Evolutionary conservation across 768 basidiomycete species (phyloP).

Genomic region (Mycena haematopus): DNA sequence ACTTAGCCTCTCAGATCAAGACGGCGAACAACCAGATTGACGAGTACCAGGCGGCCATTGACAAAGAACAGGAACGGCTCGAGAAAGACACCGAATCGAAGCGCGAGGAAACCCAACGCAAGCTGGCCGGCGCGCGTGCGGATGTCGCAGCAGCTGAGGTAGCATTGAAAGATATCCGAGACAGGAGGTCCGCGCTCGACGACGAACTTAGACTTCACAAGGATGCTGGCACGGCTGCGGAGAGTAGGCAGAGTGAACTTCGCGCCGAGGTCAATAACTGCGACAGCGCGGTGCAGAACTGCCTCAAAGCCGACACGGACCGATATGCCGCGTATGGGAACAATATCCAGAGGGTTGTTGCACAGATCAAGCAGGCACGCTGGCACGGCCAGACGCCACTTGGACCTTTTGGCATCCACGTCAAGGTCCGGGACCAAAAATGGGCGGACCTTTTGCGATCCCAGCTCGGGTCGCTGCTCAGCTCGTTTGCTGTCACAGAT

Average conservation of each 20-base stretch:
- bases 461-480: conserved; percentile 64
- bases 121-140: conserved; percentile 54
- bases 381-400: conserved; percentile 76
- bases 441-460: conserved; percentile 74
- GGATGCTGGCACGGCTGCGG: conserved; percentile 44
- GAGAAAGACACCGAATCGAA: conserved; percentile 65
- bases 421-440: conserved; percentile 71
- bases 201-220: conserved; percentile 39
- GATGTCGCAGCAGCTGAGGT: conserved; percentile 47
- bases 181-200: conserved; percentile 41
- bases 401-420: conserved; percentile 81
- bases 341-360: conserved; percentile 64
- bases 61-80: conserved; percentile 58
- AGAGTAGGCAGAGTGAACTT: conserved; percentile 40
- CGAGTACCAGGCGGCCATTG: conserved; percentile 55
- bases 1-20: conserved; percentile 51
- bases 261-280: conserved; percentile 51
- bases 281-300: conserved; percentile 56
- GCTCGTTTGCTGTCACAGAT: conserved; percentile 78
- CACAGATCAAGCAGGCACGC: conserved; percentile 51
- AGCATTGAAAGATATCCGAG: conserved; percentile 27
- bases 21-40: conserved; percentile 41
- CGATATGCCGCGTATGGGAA: conserved; percentile 66
- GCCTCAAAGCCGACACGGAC: conserved; percentile 60
- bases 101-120: conserved; percentile 60